Evolutionary conservation across 2,329 filamentous ascomycete genomes (phyloP).

Genomic region (Trichoderma cornu-damae): DNA sequence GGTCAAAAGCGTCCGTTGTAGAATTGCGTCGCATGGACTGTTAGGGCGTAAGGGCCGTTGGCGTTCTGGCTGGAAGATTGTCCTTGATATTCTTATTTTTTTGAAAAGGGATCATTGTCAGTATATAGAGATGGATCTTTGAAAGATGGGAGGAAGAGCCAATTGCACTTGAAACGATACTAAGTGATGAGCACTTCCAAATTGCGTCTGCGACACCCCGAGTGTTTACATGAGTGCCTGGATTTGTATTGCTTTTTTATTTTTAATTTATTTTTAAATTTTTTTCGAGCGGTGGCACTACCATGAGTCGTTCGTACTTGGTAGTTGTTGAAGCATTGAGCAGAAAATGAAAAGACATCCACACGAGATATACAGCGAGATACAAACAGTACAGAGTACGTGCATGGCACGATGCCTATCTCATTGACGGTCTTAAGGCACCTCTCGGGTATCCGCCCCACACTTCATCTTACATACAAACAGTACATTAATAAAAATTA

Average conservation of each 20-base stretch:
- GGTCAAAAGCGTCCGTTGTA: not conserved
- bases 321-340: not conserved
- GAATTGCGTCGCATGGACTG: conserved; percentile 3
- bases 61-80: conserved; percentile 21
- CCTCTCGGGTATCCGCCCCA: no score
- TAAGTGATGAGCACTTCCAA: conserved; percentile 1
- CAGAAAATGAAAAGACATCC: not conserved
- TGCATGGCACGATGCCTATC: no score
- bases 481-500: no score
- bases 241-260: no score
- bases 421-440: no score
- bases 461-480: no score
- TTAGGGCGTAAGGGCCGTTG: conserved; percentile 17
- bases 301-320: no score
- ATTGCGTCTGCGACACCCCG: not conserved
- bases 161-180: not conserved
- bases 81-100: not conserved
- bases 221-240: not conserved
- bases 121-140: conserved; percentile 3
- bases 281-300: no score
- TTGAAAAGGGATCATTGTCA: not conserved
- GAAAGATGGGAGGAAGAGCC: not conserved
- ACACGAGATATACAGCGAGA: not conserved
- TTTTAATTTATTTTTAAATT: no score
- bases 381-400: no score